Conservation (phyloP, 2,329 filamentous ascomycete species). For the Phyllachora maydis region DNA sequence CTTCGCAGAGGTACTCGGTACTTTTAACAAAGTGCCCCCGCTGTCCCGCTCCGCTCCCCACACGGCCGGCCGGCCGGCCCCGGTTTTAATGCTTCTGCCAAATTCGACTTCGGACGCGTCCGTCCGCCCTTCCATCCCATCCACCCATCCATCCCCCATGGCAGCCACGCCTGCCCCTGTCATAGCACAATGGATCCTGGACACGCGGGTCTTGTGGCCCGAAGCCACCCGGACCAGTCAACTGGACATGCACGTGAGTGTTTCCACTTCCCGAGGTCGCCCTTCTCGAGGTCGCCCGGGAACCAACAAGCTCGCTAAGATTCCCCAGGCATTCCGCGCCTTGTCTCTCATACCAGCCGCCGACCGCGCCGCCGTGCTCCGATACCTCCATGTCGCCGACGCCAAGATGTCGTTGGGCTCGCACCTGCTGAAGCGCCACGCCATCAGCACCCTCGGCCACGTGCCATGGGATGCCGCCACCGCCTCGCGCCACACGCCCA, state of each 20-base stretch:
- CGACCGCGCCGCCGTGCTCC: conserved; percentile 35
- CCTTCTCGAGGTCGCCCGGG: background rate
- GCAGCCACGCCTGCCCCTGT: conserved; percentile 3
- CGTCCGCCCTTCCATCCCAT: too few species aligned
- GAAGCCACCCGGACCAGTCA: conserved; percentile 24
- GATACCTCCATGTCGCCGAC: conserved; percentile 47
- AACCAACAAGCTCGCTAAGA: background rate
- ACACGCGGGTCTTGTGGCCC: conserved; percentile 39
- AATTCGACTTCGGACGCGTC: too few species aligned
- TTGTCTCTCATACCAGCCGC: conserved; percentile 27
- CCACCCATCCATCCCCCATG: too few species aligned
- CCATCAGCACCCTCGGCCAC: conserved; percentile 34
- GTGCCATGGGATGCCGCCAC: conserved; percentile 39
- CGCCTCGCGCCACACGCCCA: conserved; percentile 31
- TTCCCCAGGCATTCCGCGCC: conserved; percentile 26
- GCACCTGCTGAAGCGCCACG: conserved; percentile 52
- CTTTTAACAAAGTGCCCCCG: too few species aligned
- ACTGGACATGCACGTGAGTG: conserved; percentile 21
- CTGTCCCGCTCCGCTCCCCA: too few species aligned
- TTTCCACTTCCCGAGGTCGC: background rate
- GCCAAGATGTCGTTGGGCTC: conserved; percentile 57
- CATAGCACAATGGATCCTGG: conserved; percentile 39
- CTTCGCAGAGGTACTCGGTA: too few species aligned
- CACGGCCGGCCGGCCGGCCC: too few species aligned
- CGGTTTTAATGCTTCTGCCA: too few species aligned